Percentiles rank a stretch among this genome's conserved stretches.
phyloP scores from a whole-genome alignment of 495 filamentous ascomycete genomes.

The Rhypophila decipiens region DNA sequence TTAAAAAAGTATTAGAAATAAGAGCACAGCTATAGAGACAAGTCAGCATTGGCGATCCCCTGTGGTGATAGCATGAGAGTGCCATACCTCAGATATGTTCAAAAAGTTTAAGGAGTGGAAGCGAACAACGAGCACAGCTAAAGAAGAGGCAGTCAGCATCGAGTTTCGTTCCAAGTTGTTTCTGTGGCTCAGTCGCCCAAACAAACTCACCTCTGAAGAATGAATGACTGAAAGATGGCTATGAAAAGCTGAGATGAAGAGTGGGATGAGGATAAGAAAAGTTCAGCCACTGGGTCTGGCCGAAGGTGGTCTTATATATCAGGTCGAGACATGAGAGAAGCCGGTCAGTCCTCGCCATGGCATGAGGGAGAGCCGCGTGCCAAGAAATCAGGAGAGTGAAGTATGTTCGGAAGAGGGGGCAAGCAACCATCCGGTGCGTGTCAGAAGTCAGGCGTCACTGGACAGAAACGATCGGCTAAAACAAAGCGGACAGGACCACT shows the following conservation, averaged over 20 bases:
- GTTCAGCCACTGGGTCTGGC: constrained; percentile 10
- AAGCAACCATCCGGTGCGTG: constrained; percentile 39
- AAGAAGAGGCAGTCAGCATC: constrained; percentile 11
- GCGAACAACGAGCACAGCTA: constrained; percentile 47
- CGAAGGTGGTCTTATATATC: constrained; percentile 36
- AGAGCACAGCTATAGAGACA: constrained; percentile 39
- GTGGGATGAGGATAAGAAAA: constrained; percentile 34
- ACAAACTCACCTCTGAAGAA: constrained; percentile 40
- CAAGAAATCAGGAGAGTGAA: constrained; percentile 31
- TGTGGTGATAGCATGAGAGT: neutral
- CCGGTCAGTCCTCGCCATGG: constrained; percentile 23
- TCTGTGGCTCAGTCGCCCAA: too few species aligned
- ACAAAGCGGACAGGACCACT: constrained; percentile 25
- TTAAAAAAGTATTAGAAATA: constrained; percentile 37
- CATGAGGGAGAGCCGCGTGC: constrained; percentile 30
- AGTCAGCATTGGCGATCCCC: neutral
- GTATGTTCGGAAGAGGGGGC: constrained; percentile 34
- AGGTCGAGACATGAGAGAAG: constrained; percentile 8
- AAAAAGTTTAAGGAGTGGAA: constrained; percentile 38
- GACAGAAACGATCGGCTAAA: constrained; percentile 36
- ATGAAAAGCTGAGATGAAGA: constrained; percentile 29
- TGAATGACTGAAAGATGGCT: constrained; percentile 38
- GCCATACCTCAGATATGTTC: constrained; percentile 37
- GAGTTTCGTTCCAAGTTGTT: too few species aligned
- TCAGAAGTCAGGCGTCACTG: constrained; percentile 34